Conservation (phyloP, 208 protist species). For the Crithidia expoeki region DNA sequence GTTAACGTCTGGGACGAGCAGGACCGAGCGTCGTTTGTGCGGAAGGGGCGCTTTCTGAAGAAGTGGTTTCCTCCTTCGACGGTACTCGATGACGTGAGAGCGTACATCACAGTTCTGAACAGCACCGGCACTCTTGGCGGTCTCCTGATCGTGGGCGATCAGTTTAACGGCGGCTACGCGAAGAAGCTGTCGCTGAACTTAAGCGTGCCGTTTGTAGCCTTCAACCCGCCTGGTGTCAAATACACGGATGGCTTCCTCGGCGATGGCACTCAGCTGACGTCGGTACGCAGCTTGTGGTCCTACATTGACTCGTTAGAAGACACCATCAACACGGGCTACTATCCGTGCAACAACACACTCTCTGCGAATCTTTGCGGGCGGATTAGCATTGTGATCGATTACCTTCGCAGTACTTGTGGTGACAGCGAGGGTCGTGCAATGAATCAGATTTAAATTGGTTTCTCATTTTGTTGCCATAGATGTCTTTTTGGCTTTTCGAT, state of each 20-base stretch:
- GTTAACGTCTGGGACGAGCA: constrained; percentile 77
- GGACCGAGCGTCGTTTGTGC: constrained; percentile 58
- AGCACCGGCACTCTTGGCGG: constrained; percentile 14
- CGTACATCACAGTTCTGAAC: constrained; percentile 54
- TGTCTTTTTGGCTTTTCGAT: not conserved
- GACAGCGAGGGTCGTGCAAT: constrained; percentile 39
- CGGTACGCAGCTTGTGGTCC: constrained; percentile 64
- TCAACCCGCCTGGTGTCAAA: constrained; percentile 81
- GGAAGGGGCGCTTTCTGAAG: constrained; percentile 61
- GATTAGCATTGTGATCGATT: constrained; percentile 69
- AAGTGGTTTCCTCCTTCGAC: constrained; percentile 64
- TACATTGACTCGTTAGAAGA: constrained; percentile 86
- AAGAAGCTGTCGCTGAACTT: constrained; percentile 66
- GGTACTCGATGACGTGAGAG: constrained; percentile 54
- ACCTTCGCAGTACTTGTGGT: constrained; percentile 59
- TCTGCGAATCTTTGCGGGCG: constrained; percentile 66
- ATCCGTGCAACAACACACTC: constrained; percentile 51
- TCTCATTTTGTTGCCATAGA: not conserved
- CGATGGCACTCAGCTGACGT: constrained; percentile 64
- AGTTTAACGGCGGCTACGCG: constrained; percentile 90
- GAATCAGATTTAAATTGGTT: constrained; percentile 18
- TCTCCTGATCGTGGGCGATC: constrained; percentile 83
- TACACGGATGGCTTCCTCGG: constrained; percentile 38
- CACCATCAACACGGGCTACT: constrained; percentile 52
- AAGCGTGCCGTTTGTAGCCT: constrained; percentile 67